Conservation (phyloP, 2,329 filamentous ascomycete species). For the Colletotrichum zoysiae region DNA sequence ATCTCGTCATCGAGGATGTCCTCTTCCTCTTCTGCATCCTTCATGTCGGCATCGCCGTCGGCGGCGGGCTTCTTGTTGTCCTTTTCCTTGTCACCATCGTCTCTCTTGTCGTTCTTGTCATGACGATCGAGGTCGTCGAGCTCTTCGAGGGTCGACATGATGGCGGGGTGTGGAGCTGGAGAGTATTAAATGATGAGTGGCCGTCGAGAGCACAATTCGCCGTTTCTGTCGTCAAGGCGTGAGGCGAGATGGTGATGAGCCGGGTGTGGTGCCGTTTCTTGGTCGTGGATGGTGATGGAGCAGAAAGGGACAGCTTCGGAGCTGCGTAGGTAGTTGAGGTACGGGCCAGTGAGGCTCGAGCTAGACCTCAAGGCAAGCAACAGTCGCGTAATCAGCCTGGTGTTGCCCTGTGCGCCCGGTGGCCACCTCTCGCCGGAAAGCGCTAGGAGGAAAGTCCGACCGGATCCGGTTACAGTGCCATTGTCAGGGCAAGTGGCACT, state of each 20-base stretch:
- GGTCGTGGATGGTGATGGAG: slow-evolving; percentile 33
- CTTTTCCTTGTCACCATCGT: slow-evolving; percentile 51
- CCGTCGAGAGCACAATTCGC: slow-evolving; percentile 10
- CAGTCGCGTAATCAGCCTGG: slow-evolving; percentile 45
- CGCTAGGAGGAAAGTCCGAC: slow-evolving; percentile 43
- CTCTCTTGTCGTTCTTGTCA: slow-evolving; percentile 77
- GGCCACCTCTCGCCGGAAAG: slow-evolving; percentile 26
- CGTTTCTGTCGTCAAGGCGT: slow-evolving; percentile 20
- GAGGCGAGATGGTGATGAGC: slow-evolving; percentile 12
- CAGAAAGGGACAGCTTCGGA: slow-evolving; percentile 43
- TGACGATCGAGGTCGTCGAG: slow-evolving; percentile 89
- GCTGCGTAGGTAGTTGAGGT: slow-evolving; percentile 34
- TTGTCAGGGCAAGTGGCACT: accelerated
- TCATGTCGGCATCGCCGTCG: slow-evolving; percentile 89
- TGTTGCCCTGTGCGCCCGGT: slow-evolving; percentile 41
- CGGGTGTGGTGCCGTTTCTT: slow-evolving; percentile 19
- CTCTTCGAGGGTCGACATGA: slow-evolving; percentile 92
- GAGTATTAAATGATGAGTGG: slow-evolving; percentile 16
- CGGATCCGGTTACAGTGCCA: slow-evolving; percentile 35
- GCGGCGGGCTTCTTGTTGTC: slow-evolving; percentile 53
- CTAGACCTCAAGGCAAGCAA: slow-evolving; percentile 44
- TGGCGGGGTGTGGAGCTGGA: slow-evolving; percentile 46
- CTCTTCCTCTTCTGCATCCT: slow-evolving; percentile 81
- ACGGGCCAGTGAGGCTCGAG: slow-evolving; percentile 34
- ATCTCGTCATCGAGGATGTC: slow-evolving; percentile 94